A percentile compares a stretch with the other conserved stretches of the same genome.
Evolutionary conservation across 306 rosid genomes (phyloP).

Genomic region (Prunus fruticosa): DNA sequence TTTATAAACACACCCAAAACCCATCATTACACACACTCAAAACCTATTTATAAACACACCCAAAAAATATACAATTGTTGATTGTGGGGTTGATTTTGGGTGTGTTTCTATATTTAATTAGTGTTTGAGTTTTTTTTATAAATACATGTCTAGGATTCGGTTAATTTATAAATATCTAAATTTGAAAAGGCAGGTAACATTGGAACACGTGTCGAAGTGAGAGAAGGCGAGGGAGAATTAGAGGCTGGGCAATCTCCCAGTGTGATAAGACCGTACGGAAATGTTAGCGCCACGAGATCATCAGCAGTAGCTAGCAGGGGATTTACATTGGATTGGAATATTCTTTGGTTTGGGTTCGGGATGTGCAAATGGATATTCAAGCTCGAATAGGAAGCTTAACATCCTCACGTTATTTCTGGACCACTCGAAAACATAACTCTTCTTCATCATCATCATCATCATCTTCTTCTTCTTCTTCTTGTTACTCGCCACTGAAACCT

Average conservation of each 20-base stretch:
- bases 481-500: slow-evolving; percentile 23
- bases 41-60: no score
- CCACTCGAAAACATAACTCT: slow-evolving; percentile 19
- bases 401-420: slow-evolving; percentile 33
- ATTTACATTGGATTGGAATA: not conserved
- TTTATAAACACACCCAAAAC: no score
- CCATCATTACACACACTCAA: no score
- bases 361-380: slow-evolving; percentile 52
- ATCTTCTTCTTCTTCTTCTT: slow-evolving; percentile 12
- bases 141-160: no score
- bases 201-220: slow-evolving; percentile 13
- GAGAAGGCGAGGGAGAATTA: slow-evolving; percentile 24
- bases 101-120: no score
- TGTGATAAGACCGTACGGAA: slow-evolving; percentile 33
- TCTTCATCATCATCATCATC: not conserved
- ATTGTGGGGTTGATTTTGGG: no score
- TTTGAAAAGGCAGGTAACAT: not conserved
- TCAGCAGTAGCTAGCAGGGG: no score
- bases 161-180: no score
- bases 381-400: slow-evolving; percentile 37
- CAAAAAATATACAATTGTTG: no score
- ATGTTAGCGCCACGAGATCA: not conserved
- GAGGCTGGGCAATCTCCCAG: slow-evolving; percentile 27
- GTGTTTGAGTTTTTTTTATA: no score
- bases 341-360: slow-evolving; percentile 11